Conservation (phyloP, 495 filamentous ascomycete species). For the Ramalina peruviana region DNA sequence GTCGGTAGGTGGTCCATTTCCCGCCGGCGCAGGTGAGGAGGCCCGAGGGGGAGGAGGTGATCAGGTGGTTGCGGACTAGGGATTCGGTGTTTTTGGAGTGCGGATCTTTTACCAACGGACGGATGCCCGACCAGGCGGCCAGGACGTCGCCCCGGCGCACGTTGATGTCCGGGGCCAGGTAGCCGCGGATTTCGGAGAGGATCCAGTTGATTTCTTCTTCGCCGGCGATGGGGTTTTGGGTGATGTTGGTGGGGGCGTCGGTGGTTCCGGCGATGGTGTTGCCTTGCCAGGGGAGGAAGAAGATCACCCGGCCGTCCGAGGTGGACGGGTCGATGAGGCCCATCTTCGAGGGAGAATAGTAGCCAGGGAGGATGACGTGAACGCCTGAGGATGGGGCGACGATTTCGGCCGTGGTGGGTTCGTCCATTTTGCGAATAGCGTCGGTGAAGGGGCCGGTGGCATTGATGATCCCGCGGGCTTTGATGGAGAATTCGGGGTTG, state of each 20-base stretch:
- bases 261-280: constrained; percentile 98
- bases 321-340: constrained; percentile 90
- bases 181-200: constrained; percentile 74
- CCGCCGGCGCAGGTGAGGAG: constrained; percentile 92
- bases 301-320: constrained; percentile 92
- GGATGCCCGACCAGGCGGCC: constrained; percentile 90
- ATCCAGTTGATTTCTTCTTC: constrained; percentile 98
- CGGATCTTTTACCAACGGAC: constrained; percentile 87
- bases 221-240: constrained; percentile 69
- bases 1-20: constrained; percentile 98
- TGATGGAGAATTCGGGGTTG: constrained; percentile 53
- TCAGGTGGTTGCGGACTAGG: constrained; percentile 87
- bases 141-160: constrained; percentile 90
- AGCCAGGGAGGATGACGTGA: constrained; percentile 88
- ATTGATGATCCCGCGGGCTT: constrained; percentile 87
- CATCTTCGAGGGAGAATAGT: constrained; percentile 92
- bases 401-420: constrained; percentile 61
- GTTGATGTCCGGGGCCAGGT: constrained; percentile 84
- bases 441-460: constrained; percentile 95
- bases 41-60: constrained; percentile 74
- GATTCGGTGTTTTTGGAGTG: constrained; percentile 89
- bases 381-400: constrained; percentile 90
- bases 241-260: constrained; percentile 71
- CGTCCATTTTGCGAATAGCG: constrained; percentile 82
- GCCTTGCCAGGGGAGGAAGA: constrained; percentile 98